phyloP scores from a whole-genome alignment of 2,329 filamentous ascomycete genomes.

The Scleromitrula shiraiana region DNA sequence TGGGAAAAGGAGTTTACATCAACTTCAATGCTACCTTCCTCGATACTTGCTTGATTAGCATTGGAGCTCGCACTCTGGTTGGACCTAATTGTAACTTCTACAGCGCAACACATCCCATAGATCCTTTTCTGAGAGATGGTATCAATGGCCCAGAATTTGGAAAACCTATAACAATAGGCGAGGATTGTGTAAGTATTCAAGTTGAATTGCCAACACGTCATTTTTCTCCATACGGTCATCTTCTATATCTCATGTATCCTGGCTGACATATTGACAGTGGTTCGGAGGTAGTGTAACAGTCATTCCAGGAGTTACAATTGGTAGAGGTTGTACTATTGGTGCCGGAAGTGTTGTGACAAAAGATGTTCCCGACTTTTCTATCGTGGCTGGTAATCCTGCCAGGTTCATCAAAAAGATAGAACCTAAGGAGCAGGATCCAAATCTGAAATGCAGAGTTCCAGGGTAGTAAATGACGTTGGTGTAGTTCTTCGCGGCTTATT shows the following conservation, averaged over 20 bases:
- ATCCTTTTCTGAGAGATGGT: slow-evolving; percentile 67
- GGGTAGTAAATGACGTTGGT: not conserved
- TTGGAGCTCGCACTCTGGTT: slow-evolving; percentile 70
- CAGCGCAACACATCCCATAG: slow-evolving; percentile 67
- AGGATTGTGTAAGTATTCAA: slow-evolving; percentile 49
- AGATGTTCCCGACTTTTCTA: slow-evolving; percentile 54
- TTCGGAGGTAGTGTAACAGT: slow-evolving; percentile 64
- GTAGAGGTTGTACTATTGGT: slow-evolving; percentile 64
- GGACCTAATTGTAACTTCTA: slow-evolving; percentile 74
- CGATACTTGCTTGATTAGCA: slow-evolving; percentile 66
- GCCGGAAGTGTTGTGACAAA: slow-evolving; percentile 81
- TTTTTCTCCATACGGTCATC: no score
- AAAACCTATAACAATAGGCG: slow-evolving; percentile 64
- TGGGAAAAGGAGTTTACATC: slow-evolving; percentile 66
- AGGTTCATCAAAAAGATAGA: slow-evolving; percentile 42
- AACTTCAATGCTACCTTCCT: slow-evolving; percentile 69
- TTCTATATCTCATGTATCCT: not conserved
- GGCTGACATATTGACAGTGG: slow-evolving; percentile 38
- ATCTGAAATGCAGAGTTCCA: slow-evolving; percentile 1
- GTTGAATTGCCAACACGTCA: no score
- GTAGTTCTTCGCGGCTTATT: not conserved
- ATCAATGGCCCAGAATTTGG: slow-evolving; percentile 67
- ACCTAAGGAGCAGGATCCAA: slow-evolving; percentile 26
- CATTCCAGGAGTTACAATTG: slow-evolving; percentile 70
- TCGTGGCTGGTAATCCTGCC: slow-evolving; percentile 62